Evolutionary conservation across 805 yeast genomes (phyloP).

Genomic region (Kazachstania viticola): DNA sequence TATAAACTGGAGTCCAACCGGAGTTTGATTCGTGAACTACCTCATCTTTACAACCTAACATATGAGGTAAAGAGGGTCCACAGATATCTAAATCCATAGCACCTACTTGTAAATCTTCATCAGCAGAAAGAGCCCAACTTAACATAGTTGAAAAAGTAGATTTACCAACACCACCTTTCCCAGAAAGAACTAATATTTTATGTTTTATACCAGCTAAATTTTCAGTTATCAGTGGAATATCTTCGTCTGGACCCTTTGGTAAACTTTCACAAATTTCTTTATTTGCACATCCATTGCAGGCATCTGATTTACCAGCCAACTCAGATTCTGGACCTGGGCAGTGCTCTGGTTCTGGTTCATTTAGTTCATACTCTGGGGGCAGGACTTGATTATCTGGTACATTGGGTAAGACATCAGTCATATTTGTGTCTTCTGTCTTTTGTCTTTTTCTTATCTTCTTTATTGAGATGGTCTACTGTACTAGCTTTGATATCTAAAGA

Average conservation of each 20-base stretch:
- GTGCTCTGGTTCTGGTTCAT: conserved; percentile 86
- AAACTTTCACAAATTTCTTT: conserved; percentile 79
- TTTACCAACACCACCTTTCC: conserved; percentile 95
- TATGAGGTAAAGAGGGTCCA: conserved; percentile 92
- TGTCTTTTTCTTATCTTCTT: conserved; percentile 2
- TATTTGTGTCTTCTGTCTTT: too few relatives aligned
- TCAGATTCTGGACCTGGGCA: conserved; percentile 98
- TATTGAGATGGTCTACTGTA: too few relatives aligned
- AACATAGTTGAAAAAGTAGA: conserved; percentile 92
- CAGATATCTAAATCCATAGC: conserved; percentile 96
- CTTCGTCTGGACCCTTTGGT: conserved; percentile 94
- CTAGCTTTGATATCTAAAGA: too few relatives aligned
- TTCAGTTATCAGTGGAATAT: conserved; percentile 61
- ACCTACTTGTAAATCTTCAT: conserved; percentile 74
- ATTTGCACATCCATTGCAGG: conserved; percentile 92
- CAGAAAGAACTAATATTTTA: conserved; percentile 71
- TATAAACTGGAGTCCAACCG: conserved; percentile 96
- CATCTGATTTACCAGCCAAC: conserved; percentile 84
- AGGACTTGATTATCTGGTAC: conserved; percentile 8
- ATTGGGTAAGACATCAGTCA: too few relatives aligned
- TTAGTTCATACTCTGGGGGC: conserved; percentile 25
- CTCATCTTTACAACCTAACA: conserved; percentile 87
- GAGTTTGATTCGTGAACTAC: conserved; percentile 77
- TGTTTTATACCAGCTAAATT: conserved; percentile 59
- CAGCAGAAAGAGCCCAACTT: conserved; percentile 91